Evolutionary conservation across 495 filamentous ascomycete species (phyloP), one percentile per base, ranked within the genome.

Genomic region (Astrothelium macrocarpum): DNA sequence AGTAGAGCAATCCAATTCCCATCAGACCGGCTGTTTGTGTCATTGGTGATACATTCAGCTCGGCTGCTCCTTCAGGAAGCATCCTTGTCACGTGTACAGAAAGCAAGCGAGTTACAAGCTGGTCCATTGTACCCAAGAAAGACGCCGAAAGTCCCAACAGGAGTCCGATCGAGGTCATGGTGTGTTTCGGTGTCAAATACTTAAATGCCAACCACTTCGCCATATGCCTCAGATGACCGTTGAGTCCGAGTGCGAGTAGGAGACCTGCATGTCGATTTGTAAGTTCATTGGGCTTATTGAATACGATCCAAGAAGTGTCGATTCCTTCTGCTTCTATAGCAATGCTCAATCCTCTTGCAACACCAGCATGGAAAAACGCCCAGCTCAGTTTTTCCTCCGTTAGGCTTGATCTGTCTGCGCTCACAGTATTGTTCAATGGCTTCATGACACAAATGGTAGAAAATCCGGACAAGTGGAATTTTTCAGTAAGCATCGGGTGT

Each of bases 191-290:
- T 0, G 94, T 97, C 32, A 98, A 76, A 66, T 98, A 98, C 76
- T 96, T 97, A 83, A 96, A 98, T 49, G 92, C 91, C 28, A 97
- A 88, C 95, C 95, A 97, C 75, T 96, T 97, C 11, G 95, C 95
- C 20, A 99, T 80, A 10, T 82, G 86, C 72, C 89, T 95, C 36
- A 99, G 79, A 77, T 97, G 95, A 0, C 95, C 95, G 72, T 96
- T 97, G 56, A 99, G 79, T n/a, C 94, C 94, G 5, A 99, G 76
- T 11, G 89, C 94, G 11, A 99, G 77, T 11, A 99, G 76, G 65
- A 99, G 94, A 0, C 94, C 94, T 58, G 94, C 95, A 71, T 99
- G 94, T 16, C 92, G 84, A 70, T 97, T 96, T 43, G 84, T 94
- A 1, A 95, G 84, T 29, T 99, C 95, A 36, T 84, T 81, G 0